phyloP scores from a whole-genome alignment of 306 rosid species.

The Rosa persica region DNA sequence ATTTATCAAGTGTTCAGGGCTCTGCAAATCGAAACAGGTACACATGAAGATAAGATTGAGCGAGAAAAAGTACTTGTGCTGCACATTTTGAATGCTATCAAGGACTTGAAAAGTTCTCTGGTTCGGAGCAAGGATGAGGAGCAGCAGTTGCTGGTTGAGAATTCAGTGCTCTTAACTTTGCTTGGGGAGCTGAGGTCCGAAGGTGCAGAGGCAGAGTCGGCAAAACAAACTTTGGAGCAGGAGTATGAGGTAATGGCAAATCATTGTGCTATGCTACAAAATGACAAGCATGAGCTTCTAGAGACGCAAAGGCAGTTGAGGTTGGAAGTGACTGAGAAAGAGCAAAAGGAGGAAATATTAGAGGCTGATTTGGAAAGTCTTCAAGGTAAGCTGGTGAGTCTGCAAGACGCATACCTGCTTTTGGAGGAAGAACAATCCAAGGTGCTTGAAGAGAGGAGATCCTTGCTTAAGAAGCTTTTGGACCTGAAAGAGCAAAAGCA shows the following conservation, averaged over 20 bases:
- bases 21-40: constrained; percentile 54
- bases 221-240: constrained; percentile 44
- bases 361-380: constrained; percentile 49
- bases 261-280: constrained; percentile 46
- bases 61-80: constrained; percentile 51
- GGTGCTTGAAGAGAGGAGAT: constrained; percentile 61
- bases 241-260: constrained; percentile 49
- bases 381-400: constrained; percentile 46
- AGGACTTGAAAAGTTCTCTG: constrained; percentile 62
- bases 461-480: constrained; percentile 45
- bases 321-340: constrained; percentile 52
- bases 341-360: constrained; percentile 47
- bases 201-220: constrained; percentile 46
- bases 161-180: constrained; percentile 64
- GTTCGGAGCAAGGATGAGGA: constrained; percentile 62
- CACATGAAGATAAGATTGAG: constrained; percentile 40
- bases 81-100: constrained; percentile 57
- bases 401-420: constrained; percentile 42
- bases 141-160: constrained; percentile 68
- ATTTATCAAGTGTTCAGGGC: constrained; percentile 61
- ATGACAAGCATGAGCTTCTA: constrained; percentile 58
- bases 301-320: constrained; percentile 54
- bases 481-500: constrained; percentile 56
- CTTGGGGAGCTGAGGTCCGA: constrained; percentile 59
- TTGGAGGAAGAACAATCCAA: constrained; percentile 57